These are phyloP conservation scores for Clarireedia paspali DNA, from an alignment of 2,329 filamentous ascomycete genomes.

Conservation along the genomic window DNA sequence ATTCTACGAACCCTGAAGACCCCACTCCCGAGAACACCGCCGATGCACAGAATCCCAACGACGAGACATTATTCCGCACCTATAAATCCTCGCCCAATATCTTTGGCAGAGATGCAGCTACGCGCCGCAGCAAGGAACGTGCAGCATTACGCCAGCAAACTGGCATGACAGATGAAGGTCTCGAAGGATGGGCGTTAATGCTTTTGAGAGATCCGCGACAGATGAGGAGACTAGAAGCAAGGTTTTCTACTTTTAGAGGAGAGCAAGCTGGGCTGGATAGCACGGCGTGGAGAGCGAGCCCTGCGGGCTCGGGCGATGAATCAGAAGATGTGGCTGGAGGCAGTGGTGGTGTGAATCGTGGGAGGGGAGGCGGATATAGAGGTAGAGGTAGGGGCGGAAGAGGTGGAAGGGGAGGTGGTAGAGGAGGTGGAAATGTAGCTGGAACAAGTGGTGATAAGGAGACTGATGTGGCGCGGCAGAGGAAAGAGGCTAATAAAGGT, in stretches of 20 bases:
- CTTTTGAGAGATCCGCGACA: slow-evolving; percentile 63
- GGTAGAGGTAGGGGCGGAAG: slow-evolving; percentile 40
- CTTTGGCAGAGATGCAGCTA: slow-evolving; percentile 66
- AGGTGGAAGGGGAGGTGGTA: slow-evolving; percentile 40
- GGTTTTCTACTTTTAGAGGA: slow-evolving; percentile 58
- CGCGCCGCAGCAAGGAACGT: slow-evolving; percentile 57
- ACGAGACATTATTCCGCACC: slow-evolving; percentile 65
- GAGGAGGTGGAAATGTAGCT: slow-evolving; percentile 52
- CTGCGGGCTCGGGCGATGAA: slow-evolving; percentile 48
- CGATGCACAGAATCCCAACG: slow-evolving; percentile 41
- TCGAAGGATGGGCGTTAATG: slow-evolving; percentile 94
- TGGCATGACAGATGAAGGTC: slow-evolving; percentile 84
- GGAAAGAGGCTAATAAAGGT: slow-evolving; percentile 77
- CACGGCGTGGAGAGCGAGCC: slow-evolving; percentile 56
- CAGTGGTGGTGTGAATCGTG: slow-evolving; percentile 26
- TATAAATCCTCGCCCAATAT: slow-evolving; percentile 57
- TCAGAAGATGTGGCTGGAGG: slow-evolving; percentile 43
- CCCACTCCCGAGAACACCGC: slow-evolving; percentile 39
- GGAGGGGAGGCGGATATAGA: slow-evolving; percentile 38
- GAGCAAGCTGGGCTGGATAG: slow-evolving; percentile 56
- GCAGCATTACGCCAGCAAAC: slow-evolving; percentile 63
- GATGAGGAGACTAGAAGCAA: slow-evolving; percentile 61
- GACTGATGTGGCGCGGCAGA: slow-evolving; percentile 63
- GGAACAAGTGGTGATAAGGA: slow-evolving; percentile 60
- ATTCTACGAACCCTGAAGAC: slow-evolving; percentile 49